A percentile compares a stretch with the other conserved stretches of the same genome.
These are phyloP conservation scores for Calonectria ilicicola DNA, from an alignment of 2,329 filamentous ascomycete species.

Conservation along the genomic window DNA sequence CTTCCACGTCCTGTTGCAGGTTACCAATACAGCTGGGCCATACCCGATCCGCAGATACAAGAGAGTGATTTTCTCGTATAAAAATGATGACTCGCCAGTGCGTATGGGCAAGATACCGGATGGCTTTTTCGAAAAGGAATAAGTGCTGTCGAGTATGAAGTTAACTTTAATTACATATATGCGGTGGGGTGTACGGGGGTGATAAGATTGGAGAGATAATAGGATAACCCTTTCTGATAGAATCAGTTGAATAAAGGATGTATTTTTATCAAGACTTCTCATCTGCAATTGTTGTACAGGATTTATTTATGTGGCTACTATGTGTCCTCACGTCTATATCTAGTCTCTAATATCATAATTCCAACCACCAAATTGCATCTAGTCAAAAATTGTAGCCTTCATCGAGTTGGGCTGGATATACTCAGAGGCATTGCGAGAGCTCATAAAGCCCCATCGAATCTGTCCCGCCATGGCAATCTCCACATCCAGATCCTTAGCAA, in stretches of 20 bases:
- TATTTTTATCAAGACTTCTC: no score
- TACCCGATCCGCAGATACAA: conserved; percentile 11
- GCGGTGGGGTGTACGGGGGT: not conserved
- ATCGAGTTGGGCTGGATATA: conserved; percentile 1
- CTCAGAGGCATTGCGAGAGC: not conserved
- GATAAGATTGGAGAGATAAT: not conserved
- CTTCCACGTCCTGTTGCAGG: conserved; percentile 10
- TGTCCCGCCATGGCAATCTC: not conserved
- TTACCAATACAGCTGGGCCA: conserved; percentile 1
- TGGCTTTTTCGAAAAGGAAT: not conserved
- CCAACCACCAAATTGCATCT: not conserved
- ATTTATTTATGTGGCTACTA: not conserved
- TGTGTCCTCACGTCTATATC: not conserved
- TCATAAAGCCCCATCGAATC: not conserved
- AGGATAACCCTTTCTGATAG: not conserved
- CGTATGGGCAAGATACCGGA: conserved; percentile 3
- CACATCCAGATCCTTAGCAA: not conserved
- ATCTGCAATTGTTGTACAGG: no score
- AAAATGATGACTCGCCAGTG: not conserved
- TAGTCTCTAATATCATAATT: not conserved
- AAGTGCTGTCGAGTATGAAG: not conserved
- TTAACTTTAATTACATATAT: not conserved
- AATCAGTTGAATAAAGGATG: not conserved
- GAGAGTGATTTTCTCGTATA: conserved; percentile 3
- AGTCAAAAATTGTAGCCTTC: not conserved